These are phyloP conservation scores for Mycosphaerella sp. DNA, from an alignment of 2,329 filamentous ascomycete species.

Conservation along the genomic window DNA sequence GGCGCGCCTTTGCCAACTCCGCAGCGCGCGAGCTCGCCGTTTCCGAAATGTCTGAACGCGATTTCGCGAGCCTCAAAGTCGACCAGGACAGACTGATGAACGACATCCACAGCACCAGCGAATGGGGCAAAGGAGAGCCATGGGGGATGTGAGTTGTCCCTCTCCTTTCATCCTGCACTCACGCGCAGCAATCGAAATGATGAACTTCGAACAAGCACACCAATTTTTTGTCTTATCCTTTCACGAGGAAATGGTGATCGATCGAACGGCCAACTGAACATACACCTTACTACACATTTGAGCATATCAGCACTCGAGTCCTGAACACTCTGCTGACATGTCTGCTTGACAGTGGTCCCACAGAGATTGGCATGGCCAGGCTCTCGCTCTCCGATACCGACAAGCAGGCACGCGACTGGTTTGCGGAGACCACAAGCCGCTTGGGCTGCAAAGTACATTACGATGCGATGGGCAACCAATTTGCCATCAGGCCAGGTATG, in stretches of 20 bases:
- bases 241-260: constrained; percentile 14
- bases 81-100: constrained; percentile 56
- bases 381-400: constrained; percentile 66
- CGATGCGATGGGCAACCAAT: constrained; percentile 76
- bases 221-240: constrained; percentile 18
- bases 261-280: constrained; percentile 18
- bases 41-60: constrained; percentile 46
- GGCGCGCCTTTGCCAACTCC: constrained; percentile 31
- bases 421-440: constrained; percentile 55
- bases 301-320: background rate
- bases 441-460: constrained; percentile 63
- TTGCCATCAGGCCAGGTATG: constrained; percentile 62
- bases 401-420: constrained; percentile 69
- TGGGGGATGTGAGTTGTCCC: constrained; percentile 57
- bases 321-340: constrained; percentile 8
- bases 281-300: background rate
- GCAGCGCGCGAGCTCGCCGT: constrained; percentile 36
- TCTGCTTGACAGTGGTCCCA: constrained; percentile 32
- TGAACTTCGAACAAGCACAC: constrained; percentile 23
- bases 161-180: constrained; percentile 8
- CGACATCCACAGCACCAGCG: constrained; percentile 59
- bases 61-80: constrained; percentile 51
- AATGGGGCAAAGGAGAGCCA: constrained; percentile 59
- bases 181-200: constrained; percentile 6
- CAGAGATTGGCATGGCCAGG: constrained; percentile 70